Evolutionary conservation across 371 early-diverging fungal genomes (phyloP), one percentile per base, ranked within the genome.

Genomic region (Zychaea mexicana): DNA sequence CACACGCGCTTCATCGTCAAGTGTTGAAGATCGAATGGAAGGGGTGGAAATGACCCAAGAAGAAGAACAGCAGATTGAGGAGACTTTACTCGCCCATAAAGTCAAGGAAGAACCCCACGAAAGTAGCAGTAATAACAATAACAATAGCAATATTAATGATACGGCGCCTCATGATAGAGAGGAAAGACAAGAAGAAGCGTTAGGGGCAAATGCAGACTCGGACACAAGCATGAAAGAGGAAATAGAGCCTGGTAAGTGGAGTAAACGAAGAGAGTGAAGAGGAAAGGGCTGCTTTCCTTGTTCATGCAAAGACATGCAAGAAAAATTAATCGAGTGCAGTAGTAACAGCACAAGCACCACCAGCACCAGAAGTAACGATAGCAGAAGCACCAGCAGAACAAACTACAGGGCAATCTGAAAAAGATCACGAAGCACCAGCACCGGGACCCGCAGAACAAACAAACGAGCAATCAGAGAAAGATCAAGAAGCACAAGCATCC

Each of bases 21-120:
- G 57, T 61, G 26, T 45, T 22, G 58, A 33, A 26, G 55, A 68
- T n/a, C n/a, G 57, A n/a, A 54, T 55, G 47, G 68, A 65, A 39
- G 59, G n/a, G 24, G 49, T 64, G 12, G 53, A 52, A 13, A 62
- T 75, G 42, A 70, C 78, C 15, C 64, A 66, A 46, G 77, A 80
- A 15, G 77, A 80, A 61, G 76, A 74, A 60, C 58, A 57, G 7
- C 61, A 77, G 19, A 73, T 77, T 39, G 70, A 62, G n/a, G 55
- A 69, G 19, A 65, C 64, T 21, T 46, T 75, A 39, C 58, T 61
- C 24, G 72, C 72, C 45, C 67, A 69, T 9, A 56, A 73, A 67
- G 47, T 74, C 65, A 31, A 78, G 60, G 49, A 64, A 56, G 70
- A 73, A 52, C 54, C 69, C 61, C 26, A 33, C 24, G 66, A 66